Conservation (phyloP, 2,329 filamentous ascomycete species). For the Trichoderma asperellum region DNA sequence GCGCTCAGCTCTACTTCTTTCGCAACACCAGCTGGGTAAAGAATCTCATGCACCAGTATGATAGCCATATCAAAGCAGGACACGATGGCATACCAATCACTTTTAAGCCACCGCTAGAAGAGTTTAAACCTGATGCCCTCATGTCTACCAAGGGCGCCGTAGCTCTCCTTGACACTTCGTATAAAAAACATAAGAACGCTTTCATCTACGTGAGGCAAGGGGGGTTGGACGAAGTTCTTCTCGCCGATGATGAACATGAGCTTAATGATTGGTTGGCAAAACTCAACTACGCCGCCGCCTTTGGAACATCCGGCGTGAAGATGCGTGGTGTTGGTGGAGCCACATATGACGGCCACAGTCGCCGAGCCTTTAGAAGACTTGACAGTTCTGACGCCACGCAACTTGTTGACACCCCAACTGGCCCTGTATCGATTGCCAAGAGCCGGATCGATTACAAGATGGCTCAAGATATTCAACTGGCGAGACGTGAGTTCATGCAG, state of each 20-base stretch:
- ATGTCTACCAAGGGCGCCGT: constrained; percentile 95
- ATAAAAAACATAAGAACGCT: constrained; percentile 94
- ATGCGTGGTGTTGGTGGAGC: constrained; percentile 86
- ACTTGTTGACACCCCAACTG: constrained; percentile 69
- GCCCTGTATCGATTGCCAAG: constrained; percentile 73
- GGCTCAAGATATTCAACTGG: constrained; percentile 81
- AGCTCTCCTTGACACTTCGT: constrained; percentile 80
- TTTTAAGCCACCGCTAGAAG: constrained; percentile 85
- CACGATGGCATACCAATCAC: constrained; percentile 76
- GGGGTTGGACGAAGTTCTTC: constrained; percentile 84
- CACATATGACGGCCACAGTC: constrained; percentile 80
- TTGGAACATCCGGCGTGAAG: constrained; percentile 86
- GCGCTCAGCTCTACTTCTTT: constrained; percentile 97
- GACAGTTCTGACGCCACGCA: constrained; percentile 64
- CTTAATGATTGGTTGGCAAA: constrained; percentile 97
- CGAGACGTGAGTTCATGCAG: constrained; percentile 79
- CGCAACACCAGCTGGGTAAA: constrained; percentile 93
- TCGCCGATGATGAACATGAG: constrained; percentile 88
- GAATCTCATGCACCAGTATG: constrained; percentile 84
- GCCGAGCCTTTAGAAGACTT: constrained; percentile 71
- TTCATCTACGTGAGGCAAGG: constrained; percentile 89
- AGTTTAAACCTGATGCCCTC: constrained; percentile 91
- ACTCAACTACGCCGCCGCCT: constrained; percentile 94
- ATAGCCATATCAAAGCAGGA: constrained; percentile 77
- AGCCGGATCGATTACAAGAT: constrained; percentile 79